Conservation (phyloP, 306 rosid genomes). For the Aeschynomene evenia region DNA sequence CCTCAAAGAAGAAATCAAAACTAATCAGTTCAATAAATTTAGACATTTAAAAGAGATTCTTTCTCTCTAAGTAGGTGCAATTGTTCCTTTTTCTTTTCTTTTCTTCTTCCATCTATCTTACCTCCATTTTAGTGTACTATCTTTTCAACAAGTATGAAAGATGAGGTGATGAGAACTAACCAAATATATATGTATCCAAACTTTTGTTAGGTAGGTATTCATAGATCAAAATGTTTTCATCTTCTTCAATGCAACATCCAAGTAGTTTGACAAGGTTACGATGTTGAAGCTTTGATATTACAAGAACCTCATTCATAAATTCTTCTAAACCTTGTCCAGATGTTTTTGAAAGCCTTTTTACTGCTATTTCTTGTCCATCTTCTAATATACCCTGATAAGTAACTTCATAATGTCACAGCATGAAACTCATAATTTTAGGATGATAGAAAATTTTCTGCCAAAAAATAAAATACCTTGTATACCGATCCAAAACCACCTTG, state of each 20-base stretch:
- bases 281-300: constrained; percentile 50
- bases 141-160: background rate
- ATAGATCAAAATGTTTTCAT: constrained; percentile 40
- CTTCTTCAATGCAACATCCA: constrained; percentile 34
- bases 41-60: background rate
- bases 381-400: background rate
- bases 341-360: constrained; percentile 31
- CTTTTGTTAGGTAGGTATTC: constrained; percentile 44
- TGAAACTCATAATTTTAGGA: background rate
- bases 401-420: too few relatives aligned
- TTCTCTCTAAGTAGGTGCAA: too few relatives aligned
- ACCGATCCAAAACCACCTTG: constrained; percentile 29
- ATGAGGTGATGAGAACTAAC: constrained; percentile 21
- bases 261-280: constrained; percentile 31
- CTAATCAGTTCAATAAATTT: too few relatives aligned
- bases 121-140: too few relatives aligned
- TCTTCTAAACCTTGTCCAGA: constrained; percentile 39
- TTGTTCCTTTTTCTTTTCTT: too few relatives aligned
- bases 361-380: constrained; percentile 27
- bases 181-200: constrained; percentile 29
- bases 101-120: background rate
- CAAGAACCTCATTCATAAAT: constrained; percentile 40
- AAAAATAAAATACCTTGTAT: constrained; percentile 14
- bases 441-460: background rate
- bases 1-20: too few relatives aligned